Conservation (phyloP, 495 filamentous ascomycete genomes). For the Penicillium antarcticum region DNA sequence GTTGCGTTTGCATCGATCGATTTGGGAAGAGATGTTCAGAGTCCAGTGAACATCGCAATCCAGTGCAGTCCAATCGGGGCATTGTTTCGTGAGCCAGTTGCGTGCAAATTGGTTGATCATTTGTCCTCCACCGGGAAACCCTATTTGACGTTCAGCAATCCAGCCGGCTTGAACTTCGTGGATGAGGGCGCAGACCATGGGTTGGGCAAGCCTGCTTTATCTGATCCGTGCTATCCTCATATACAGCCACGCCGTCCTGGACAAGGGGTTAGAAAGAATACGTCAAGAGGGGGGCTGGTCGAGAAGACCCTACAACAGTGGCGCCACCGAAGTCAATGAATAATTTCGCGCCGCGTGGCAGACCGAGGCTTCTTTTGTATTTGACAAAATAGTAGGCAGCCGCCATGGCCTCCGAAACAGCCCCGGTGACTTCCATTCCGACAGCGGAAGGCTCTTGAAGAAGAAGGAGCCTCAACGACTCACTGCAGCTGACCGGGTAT, state of each 20-base stretch:
- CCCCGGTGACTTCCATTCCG: not conserved
- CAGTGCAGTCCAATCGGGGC: not conserved
- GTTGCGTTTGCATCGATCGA: not conserved
- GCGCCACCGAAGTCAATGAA: slow-evolving; percentile 1
- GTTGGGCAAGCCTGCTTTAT: not conserved
- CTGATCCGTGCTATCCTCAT: not conserved
- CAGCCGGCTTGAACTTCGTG: not conserved
- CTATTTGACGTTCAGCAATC: not conserved
- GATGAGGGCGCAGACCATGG: not conserved
- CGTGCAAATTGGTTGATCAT: not conserved
- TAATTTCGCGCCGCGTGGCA: not conserved
- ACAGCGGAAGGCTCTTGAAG: not conserved
- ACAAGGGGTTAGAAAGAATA: not conserved
- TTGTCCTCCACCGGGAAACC: not conserved
- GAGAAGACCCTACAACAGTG: not conserved
- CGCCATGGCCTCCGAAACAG: not conserved
- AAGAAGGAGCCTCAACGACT: not conserved
- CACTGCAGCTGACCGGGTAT: slow-evolving; percentile 1
- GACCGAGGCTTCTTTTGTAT: not conserved
- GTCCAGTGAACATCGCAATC: not conserved
- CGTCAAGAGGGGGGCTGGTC: not conserved
- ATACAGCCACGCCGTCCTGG: not conserved
- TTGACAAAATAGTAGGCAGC: not conserved
- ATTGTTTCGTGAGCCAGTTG: not conserved
- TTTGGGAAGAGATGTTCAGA: not conserved